Base-by-base conservation (phyloP, 2,329 filamentous ascomycete species). In the Clarireedia homoeocarpa region DNA sequence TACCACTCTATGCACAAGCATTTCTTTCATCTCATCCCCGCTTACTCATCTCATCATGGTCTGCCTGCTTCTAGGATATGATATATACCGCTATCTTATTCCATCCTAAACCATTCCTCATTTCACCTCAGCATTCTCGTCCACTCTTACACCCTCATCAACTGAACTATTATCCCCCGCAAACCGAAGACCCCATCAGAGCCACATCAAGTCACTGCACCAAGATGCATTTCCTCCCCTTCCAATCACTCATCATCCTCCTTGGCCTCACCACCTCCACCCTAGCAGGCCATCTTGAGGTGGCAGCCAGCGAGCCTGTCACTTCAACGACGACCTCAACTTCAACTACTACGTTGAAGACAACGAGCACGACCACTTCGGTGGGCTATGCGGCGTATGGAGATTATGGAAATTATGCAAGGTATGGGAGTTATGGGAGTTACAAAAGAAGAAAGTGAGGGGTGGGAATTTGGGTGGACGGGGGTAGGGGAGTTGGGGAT, bases 361-460 rank as follows among this genome's bases (percentile, higher is more conserved):
- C 9, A 2, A 23, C 23, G 15, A 52, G 26, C 10, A 39, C 40
- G 4, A 47, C 34, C 3, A 24, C 48, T 2, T 14, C 30, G 9
- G 36, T 24, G 15, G n/a, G 34, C 4, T 56, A 53, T 45, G 53
- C 20, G 14, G 38, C 26, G 0, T 56, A 56, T 34, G 52, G 45
- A 5, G n/a, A 49, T 30, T 54, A 54, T 52, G 48, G 53, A 1
- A 56, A 51, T 7, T 56, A 56, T 24, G 53, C 48, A 27, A 38
- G 14, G 3, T 56, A 56, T 47, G 54, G 54, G 23, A 56, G 48
- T 6, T 56, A 56, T 30, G 40, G 49, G n/a, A 24, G 30, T 42
- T 56, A 56, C 5, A 56, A 53, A 34, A 47, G 52, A 48, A 56
- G 24, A 26, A 48, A 34, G 10, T 34, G 30, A 34, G 30, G 27